These are phyloP conservation scores for Sporisorium sorghi DNA, from an alignment of 1,284 basidiomycete species.

Conservation along the genomic window DNA sequence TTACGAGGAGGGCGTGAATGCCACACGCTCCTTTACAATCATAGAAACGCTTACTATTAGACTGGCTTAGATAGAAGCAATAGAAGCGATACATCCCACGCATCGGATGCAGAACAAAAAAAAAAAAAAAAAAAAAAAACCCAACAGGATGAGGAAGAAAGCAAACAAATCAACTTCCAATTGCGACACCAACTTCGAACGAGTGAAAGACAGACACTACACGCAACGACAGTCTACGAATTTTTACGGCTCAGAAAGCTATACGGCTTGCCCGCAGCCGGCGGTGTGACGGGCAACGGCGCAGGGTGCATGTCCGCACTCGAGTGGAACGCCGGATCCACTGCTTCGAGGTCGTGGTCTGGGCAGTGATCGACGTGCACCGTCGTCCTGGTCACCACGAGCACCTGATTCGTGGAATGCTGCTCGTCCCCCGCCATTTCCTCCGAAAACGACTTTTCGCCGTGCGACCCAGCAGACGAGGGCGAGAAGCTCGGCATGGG, in stretches of 20 bases:
- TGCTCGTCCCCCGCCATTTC: neutral
- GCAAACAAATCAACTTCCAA: neutral
- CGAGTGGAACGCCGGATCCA: neutral
- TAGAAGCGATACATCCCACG: neutral
- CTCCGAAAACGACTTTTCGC: neutral
- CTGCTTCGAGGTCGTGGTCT: neutral
- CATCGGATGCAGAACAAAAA: no score
- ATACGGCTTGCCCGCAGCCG: neutral
- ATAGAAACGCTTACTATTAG: no score
- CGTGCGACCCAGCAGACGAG: neutral
- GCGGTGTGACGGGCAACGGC: no score
- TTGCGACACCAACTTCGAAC: neutral
- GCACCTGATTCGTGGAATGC: neutral
- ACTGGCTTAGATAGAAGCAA: slow-evolving; percentile 1
- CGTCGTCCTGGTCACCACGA: slow-evolving; percentile 3
- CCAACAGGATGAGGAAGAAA: neutral
- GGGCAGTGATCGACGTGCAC: slow-evolving; percentile 13
- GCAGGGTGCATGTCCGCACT: neutral
- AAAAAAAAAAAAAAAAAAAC: no score
- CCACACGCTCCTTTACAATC: neutral
- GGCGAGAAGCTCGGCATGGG: slow-evolving; percentile 11
- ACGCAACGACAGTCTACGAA: neutral
- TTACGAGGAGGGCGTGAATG: slow-evolving; percentile 3
- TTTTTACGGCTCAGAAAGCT: neutral
- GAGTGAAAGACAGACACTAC: neutral